These are phyloP conservation scores for Fraxinus ornus DNA, from an alignment of 305 asterid genomes.

Conservation along the genomic window DNA sequence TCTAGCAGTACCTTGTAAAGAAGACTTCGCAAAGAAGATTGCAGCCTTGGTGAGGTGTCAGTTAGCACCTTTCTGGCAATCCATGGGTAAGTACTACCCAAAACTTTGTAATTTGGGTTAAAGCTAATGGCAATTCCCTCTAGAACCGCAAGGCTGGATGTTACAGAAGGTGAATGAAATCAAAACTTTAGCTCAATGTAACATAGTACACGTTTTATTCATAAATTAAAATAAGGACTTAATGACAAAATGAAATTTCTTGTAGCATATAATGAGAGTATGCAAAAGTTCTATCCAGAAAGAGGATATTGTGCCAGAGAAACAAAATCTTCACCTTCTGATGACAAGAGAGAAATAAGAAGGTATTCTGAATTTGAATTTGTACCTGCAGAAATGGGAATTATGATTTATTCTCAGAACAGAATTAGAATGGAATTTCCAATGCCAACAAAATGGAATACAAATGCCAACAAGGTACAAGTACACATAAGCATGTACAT, in stretches of 20 bases:
- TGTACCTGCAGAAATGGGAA: constrained; percentile 65
- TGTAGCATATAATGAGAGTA: neutral
- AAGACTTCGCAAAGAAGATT: constrained; percentile 70
- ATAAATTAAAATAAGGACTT: neutral
- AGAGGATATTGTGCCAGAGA: neutral
- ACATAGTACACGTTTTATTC: neutral
- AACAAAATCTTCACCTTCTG: constrained; percentile 60
- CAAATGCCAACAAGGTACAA: neutral
- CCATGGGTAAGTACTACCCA: constrained; percentile 99
- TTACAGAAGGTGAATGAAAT: constrained; percentile 25
- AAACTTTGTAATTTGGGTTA: constrained; percentile 82
- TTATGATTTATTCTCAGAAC: constrained; percentile 9
- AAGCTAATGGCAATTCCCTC: constrained; percentile 88
- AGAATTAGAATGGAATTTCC: constrained; percentile 8
- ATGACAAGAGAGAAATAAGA: constrained; percentile 92
- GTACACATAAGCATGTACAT: neutral
- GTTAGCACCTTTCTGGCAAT: constrained; percentile 92
- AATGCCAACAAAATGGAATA: neutral
- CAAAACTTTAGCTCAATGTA: constrained; percentile 13
- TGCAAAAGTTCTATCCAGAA: constrained; percentile 8
- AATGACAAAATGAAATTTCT: neutral
- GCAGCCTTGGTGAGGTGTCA: constrained; percentile 80
- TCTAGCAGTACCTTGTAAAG: constrained; percentile 66
- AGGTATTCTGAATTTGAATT: constrained; percentile 90
- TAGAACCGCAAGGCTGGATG: constrained; percentile 83